Base-by-base conservation (phyloP, 805 yeast genomes). In the Kodamaea leandrae region DNA sequence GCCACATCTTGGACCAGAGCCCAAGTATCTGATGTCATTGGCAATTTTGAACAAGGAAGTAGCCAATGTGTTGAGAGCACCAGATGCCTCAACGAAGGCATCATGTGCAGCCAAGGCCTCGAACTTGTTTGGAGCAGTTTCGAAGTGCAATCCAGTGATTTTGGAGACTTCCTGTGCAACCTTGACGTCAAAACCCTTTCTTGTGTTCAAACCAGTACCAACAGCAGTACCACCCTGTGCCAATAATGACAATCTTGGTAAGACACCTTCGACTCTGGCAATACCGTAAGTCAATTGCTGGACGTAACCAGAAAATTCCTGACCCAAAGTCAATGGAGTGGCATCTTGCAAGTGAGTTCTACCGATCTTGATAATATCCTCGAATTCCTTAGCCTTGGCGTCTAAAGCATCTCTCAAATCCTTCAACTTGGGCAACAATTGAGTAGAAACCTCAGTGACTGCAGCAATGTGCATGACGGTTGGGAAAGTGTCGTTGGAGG, bases 171-270 rank as follows among this genome's bases (percentile, higher is more conserved):
- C 59, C 43, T 47, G 52, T 18, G 70, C 70, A 34, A 64, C 55
- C 39, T 56, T 50, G 34, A 54, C 60, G 48, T 64, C 70, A 51
- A 61, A 64, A n/a, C 65, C 66, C 48, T 55, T 61, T 41, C 42
- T 58, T 48, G 70, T 63, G 56, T 64, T 64, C 47, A 64, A 56
- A 6, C 70, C 70, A 37, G 70, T 64, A 8, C 70, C 70, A n/a
- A 64, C 70, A 33, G 70, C 70, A 38, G 70, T 64, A 32, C 70
- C 70, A 44, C 70, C 70, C 46, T 64, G 70, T 15, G 70, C 70
- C 53, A 64, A 60, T 28, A 47, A 47, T 7, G 61, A 52, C 49
- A 64, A 56, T 52, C 60, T 52, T 12, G 70, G 68, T 34, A 64
- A 52, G n/a, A 51, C 50, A 30, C 51, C 55, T 45, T 64, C 61